Percentiles rank a stretch among this genome's conserved stretches.
phyloP scores from a whole-genome alignment of 768 basidiomycete genomes.

The Boletus reticuloceps region DNA sequence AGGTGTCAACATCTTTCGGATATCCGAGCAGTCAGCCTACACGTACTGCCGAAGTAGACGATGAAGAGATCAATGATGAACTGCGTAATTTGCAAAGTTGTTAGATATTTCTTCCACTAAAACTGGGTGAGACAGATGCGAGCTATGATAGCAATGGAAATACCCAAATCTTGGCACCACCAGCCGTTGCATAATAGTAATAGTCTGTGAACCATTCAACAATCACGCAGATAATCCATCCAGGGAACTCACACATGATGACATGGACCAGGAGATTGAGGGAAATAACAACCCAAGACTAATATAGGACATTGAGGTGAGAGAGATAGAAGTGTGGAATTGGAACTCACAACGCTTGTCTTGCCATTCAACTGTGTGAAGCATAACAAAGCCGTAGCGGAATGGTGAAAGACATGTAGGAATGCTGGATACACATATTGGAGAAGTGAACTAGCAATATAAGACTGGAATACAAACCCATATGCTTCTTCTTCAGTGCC shows the following conservation, averaged over 20 bases:
- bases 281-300: constrained; percentile 96
- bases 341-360: constrained; percentile 80
- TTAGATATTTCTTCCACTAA: constrained; percentile 99
- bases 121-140: neutral
- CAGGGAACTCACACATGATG: constrained; percentile 82
- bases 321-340: neutral
- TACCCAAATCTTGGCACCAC: constrained; percentile 96
- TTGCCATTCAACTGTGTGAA: constrained; percentile 92
- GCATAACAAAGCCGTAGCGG: constrained; percentile 94
- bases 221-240: neutral
- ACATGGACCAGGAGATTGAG: constrained; percentile 94
- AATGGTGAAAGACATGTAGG: constrained; percentile 98
- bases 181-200: constrained; percentile 98
- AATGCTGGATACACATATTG: constrained; percentile 57
- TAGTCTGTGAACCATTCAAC: constrained; percentile 60
- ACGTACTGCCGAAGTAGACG: constrained; percentile 95
- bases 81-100: constrained; percentile 94
- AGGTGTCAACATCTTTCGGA: constrained; percentile 7
- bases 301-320: constrained; percentile 3
- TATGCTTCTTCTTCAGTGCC: constrained; percentile 95
- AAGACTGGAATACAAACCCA: constrained; percentile 54
- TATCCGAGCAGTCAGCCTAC: neutral
- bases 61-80: constrained; percentile 89
- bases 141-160: constrained; percentile 16
- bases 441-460: neutral